Conservation (phyloP, 345 rosid species). For the Draba incana region DNA sequence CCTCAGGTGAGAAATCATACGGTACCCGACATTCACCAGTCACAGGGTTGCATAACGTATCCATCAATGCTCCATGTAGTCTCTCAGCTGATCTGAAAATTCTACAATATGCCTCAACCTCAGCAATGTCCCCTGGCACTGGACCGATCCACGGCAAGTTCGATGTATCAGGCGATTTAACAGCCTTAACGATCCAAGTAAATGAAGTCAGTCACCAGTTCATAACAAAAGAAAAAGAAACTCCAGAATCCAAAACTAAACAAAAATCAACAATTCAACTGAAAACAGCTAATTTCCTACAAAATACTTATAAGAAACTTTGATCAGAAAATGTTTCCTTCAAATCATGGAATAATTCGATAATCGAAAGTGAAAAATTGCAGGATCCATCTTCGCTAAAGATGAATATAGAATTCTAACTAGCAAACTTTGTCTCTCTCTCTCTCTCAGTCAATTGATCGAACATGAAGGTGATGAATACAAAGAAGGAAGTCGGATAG, state of each 20-base stretch:
- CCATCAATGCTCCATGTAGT: constrained; percentile 88
- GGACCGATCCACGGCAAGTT: constrained; percentile 91
- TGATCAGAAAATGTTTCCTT: background rate
- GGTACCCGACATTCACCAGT: constrained; percentile 89
- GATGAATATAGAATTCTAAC: constrained; percentile 10
- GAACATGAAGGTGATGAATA: constrained; percentile 8
- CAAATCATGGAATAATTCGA: background rate
- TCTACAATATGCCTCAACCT: constrained; percentile 95
- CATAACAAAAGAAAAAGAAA: background rate
- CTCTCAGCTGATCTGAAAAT: constrained; percentile 85
- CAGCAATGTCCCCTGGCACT: constrained; percentile 95
- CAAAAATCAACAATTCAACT: background rate
- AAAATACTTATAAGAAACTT: too few species aligned
- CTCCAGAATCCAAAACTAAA: background rate
- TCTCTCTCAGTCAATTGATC: constrained; percentile 33
- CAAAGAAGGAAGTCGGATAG: background rate
- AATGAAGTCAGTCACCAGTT: constrained; percentile 37
- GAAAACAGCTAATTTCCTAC: constrained; percentile 2
- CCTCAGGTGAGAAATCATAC: constrained; percentile 74
- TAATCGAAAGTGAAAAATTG: constrained; percentile 1
- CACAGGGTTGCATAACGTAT: constrained; percentile 87
- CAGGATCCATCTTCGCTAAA: constrained; percentile 12
- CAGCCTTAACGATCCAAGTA: constrained; percentile 44
- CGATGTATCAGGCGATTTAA: constrained; percentile 63
- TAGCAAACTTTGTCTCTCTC: background rate